Evolutionary conservation across 306 rosid genomes (phyloP).

Genomic region (Quercus glauca): DNA sequence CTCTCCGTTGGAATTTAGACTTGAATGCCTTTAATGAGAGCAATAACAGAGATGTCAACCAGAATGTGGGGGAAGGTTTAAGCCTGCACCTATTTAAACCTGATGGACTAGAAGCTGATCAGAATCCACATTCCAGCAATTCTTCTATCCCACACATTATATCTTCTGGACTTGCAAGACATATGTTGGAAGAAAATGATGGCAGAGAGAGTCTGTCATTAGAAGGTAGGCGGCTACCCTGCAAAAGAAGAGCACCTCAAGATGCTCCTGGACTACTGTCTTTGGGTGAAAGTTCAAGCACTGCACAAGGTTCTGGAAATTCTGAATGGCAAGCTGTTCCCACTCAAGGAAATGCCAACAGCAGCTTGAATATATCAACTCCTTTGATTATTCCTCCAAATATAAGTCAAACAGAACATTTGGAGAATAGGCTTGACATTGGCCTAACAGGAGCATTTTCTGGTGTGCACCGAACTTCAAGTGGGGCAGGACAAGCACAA

Average conservation of each 20-base stretch:
- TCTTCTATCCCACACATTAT: neutral
- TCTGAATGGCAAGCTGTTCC: neutral
- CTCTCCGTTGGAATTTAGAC: neutral
- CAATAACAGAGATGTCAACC: neutral
- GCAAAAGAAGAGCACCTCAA: constrained; percentile 17
- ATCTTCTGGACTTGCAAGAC: neutral
- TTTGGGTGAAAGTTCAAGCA: constrained; percentile 19
- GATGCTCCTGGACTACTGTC: constrained; percentile 4
- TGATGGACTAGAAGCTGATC: neutral
- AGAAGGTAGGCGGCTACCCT: neutral
- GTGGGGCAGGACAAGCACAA: neutral
- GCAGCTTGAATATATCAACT: constrained; percentile 3
- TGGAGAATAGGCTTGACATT: neutral
- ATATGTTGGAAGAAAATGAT: constrained; percentile 5
- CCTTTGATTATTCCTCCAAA: neutral
- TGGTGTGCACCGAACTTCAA: neutral
- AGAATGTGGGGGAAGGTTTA: neutral
- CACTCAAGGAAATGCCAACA: neutral
- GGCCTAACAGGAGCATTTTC: neutral
- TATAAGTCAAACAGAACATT: neutral
- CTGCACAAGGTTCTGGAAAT: neutral
- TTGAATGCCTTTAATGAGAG: neutral
- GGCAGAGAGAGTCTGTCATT: neutral
- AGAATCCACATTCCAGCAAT: neutral
- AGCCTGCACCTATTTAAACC: neutral